Conservation (phyloP, 345 rosid genomes). For the Eucalyptus decipiens region DNA sequence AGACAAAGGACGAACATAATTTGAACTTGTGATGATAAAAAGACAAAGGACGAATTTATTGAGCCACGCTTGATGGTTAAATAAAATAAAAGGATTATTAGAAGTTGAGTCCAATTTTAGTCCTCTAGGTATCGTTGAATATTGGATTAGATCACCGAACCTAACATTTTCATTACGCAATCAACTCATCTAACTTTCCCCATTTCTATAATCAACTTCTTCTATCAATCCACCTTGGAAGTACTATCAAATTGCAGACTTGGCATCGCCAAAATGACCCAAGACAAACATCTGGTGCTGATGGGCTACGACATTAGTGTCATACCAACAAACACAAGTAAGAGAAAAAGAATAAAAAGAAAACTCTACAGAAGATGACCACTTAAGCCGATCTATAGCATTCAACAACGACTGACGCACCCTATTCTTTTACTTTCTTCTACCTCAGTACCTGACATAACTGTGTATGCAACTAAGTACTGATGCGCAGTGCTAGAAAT, state of each 20-base stretch:
- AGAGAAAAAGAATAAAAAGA: not conserved
- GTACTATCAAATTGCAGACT: not conserved
- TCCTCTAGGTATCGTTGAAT: not conserved
- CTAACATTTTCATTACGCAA: not conserved
- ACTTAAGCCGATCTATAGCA: not conserved
- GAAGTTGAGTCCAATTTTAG: not conserved
- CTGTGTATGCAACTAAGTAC: not conserved
- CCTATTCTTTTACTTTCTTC: not conserved
- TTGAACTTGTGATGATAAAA: not conserved
- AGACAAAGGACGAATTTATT: not conserved
- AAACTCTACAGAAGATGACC: not conserved
- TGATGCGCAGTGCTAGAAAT: not conserved
- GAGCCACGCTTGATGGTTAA: not conserved
- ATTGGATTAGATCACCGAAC: not conserved
- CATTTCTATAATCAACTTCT: not conserved
- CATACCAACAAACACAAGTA: not conserved
- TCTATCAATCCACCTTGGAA: not conserved
- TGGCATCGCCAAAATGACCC: not conserved
- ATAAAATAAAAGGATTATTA: not conserved
- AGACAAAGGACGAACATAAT: not conserved
- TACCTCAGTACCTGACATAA: not conserved
- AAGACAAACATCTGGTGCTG: not conserved
- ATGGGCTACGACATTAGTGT: not conserved
- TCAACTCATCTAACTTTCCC: not conserved
- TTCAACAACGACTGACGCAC: not conserved